Percentiles rank a stretch among this genome's conserved stretches.
Conservation (phyloP, 2,329 filamentous ascomycete species). For the Arthrobotrys conoides region DNA sequence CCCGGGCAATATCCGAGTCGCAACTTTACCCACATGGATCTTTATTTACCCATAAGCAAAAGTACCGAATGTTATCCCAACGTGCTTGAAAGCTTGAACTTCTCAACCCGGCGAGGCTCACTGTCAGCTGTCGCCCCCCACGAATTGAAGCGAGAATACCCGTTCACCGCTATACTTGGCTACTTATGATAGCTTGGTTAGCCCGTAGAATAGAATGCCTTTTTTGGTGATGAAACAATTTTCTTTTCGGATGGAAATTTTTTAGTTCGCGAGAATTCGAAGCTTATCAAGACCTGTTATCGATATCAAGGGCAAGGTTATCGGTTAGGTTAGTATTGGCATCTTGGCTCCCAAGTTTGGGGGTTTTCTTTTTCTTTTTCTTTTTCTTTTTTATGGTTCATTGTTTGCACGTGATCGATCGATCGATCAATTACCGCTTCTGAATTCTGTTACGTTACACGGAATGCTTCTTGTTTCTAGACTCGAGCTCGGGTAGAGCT, state of each 20-base stretch:
- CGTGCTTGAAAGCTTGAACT: slow-evolving; percentile 24
- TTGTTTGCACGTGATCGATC: too few species aligned
- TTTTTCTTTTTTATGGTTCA: too few species aligned
- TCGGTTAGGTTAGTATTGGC: slow-evolving; percentile 47
- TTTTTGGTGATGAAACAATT: not conserved
- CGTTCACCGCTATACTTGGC: slow-evolving; percentile 39
- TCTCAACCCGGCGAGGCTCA: slow-evolving; percentile 13
- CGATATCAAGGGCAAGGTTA: too few species aligned
- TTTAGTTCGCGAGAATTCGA: slow-evolving; percentile 29
- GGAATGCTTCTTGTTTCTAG: too few species aligned
- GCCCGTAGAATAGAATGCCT: slow-evolving; percentile 18
- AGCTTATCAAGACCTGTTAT: slow-evolving; percentile 49
- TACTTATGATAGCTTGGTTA: slow-evolving; percentile 9
- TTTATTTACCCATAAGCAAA: slow-evolving; percentile 43
- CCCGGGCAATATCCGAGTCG: slow-evolving; percentile 58
- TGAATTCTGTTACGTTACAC: too few species aligned
- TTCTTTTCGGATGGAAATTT: slow-evolving; percentile 29
- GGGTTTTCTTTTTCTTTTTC: too few species aligned
- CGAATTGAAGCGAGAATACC: slow-evolving; percentile 58
- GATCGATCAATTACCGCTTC: too few species aligned
- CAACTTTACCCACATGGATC: slow-evolving; percentile 34
- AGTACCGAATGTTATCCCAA: slow-evolving; percentile 28
- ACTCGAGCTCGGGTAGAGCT: too few species aligned
- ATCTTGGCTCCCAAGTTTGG: too few species aligned
- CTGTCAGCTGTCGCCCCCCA: slow-evolving; percentile 47